Evolutionary conservation across 2,329 filamentous ascomycete genomes (phyloP).

Genomic region (Aspergillus aculeatus): DNA sequence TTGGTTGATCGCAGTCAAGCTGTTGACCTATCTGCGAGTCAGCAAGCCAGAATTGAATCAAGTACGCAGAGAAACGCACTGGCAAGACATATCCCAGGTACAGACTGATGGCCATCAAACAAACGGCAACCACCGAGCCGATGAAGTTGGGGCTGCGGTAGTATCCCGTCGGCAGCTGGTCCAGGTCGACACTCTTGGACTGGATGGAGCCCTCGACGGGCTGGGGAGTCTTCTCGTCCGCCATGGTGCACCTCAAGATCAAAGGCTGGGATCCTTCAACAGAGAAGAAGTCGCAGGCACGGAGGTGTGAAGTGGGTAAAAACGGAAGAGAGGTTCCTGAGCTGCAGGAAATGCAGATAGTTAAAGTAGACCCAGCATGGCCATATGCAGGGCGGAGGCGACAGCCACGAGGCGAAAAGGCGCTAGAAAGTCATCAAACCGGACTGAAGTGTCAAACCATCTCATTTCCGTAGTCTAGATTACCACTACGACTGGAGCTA

Average conservation of each 20-base stretch:
- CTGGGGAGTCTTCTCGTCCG: not conserved
- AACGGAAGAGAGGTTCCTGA: not conserved
- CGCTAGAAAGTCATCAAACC: not conserved
- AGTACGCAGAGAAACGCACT: not conserved
- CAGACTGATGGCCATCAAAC: constrained; percentile 15
- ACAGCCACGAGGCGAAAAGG: not conserved
- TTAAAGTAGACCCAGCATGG: not conserved
- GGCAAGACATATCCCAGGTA: constrained; percentile 25
- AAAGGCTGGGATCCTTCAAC: not conserved
- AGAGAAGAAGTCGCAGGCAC: not conserved
- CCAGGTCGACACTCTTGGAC: not conserved
- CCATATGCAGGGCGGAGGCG: not conserved
- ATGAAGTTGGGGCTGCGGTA: constrained; percentile 5
- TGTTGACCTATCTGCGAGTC: constrained; percentile 13
- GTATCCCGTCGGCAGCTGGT: not conserved
- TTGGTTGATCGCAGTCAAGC: constrained; percentile 26
- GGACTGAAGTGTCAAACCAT: not conserved
- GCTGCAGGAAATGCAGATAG: not conserved
- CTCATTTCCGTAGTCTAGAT: not conserved
- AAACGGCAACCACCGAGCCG: constrained; percentile 1
- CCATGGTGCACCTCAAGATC: not conserved
- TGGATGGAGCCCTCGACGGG: not conserved
- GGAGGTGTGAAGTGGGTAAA: not conserved
- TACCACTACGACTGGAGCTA: not conserved
- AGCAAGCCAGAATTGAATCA: not conserved